Evolutionary conservation across 1,284 basidiomycete species (phyloP), one percentile per base, ranked within the genome.

Genomic region (Vanrija pseudolonga): DNA sequence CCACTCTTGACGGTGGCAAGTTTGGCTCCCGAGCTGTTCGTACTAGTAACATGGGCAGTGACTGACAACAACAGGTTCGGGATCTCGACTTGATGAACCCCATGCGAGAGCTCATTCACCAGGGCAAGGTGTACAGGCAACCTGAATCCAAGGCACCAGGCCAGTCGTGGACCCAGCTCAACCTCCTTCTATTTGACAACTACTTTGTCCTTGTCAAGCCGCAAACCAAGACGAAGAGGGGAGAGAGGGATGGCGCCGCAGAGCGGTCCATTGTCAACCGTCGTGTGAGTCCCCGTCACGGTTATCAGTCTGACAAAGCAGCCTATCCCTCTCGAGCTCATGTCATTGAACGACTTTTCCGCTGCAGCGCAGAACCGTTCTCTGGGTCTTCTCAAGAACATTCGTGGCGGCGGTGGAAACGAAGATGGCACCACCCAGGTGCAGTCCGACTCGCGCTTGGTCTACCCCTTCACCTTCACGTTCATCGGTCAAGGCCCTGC

Each of bases 171-270:
- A 86, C 84, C 44, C 92, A 96, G 66, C 78, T 94, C 3, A 87
- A 87, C 62, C 86, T 92, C 4, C 80, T 96, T 54, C 78, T 97
- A 4, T 95, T 97, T 70, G 94, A 96, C 71, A 90, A 95, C 71
- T 97, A 95, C 67, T 75, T 94, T 67, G 89, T 95, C 41, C 84
- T 93, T 79, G 91, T 89, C 14, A 94, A 92, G 72, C 77, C 84
- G 3, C 26, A 26, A 11, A 86, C 85, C 67, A 86, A 89, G 63
- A 84, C 81, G 63, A 89, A 87, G 69, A 90, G 32, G 32, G 32
- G 32, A 14, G 32, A 87, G 65, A 81, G 85, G 55, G 86, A 62
- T 7, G 56, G 60, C 40, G 60, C 56, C 47, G n/a, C n/a, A n/a
- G 53, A 52, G 0, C 58, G 63, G 24, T 71, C 72, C 51, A 57